Base-by-base conservation (phyloP, 2,329 filamentous ascomycete species). In the Sphaerulina musiva region DNA sequence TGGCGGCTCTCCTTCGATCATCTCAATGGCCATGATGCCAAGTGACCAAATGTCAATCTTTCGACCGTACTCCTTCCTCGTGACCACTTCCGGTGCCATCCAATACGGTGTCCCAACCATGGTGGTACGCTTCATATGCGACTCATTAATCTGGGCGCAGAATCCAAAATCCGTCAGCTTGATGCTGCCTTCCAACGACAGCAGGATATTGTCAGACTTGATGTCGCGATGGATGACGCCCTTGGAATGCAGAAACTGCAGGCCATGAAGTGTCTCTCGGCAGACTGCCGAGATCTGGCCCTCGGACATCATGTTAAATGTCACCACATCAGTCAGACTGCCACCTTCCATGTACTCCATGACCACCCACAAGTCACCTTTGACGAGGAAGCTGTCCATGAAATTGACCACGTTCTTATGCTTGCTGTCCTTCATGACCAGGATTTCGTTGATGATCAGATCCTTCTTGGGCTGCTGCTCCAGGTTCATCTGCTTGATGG, bases 271-370 rank as follows among this genome's bases (percentile, higher is more conserved):
- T 20, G 90, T 95, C 79, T 98, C 93, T 66, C 89, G 80, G 73
- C 92, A 97, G 17, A 98, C 92, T 2, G 91, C 89, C 8, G 93
- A 91, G 67, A 98, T 97, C 73, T 97, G 93, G 2, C 89, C 89
- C 72, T 98, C 93, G 6, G 87, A 92, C 93, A 98, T 97, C 68
- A 97, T 95, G 74, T 97, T 97, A 74, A 95, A 97, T 3, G 93
- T 98, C 53, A 98, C 93, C 51, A 98, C 93, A 72, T 98, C 93
- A 9, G 93, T 98, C 69, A 98, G 77, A 72, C 90, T 96, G 59
- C 93, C 93, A 56, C 93, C 93, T 72, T 98, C 92, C 93, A 98
- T 98, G 68, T 92, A 98, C 74, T 98, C 93, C 93, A 98, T 98
- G 34, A 97, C 89, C 1, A 98, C 93, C 93, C 93, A 98, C 31